Percentiles rank a stretch among this genome's conserved stretches.
Conservation (phyloP, 768 basidiomycete species). For the Boletus patriciae region DNA sequence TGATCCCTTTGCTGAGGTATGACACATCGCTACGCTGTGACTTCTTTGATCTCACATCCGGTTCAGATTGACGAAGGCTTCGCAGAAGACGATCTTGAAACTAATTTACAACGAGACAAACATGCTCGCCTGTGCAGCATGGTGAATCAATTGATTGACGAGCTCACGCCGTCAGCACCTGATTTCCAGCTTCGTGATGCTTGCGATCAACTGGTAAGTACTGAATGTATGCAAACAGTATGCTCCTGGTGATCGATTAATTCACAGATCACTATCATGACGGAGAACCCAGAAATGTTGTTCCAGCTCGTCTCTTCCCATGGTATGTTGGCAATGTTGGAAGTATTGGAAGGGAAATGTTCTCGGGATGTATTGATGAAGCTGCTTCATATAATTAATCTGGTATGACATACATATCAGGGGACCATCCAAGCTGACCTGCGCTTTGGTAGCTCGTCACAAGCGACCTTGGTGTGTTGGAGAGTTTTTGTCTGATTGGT, state of each 20-base stretch:
- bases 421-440: not conserved
- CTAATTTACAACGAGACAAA: constrained; percentile 92
- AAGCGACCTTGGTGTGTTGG: constrained; percentile 79
- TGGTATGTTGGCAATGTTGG: constrained; percentile 92
- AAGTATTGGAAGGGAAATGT: constrained; percentile 86
- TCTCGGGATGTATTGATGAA: constrained; percentile 85
- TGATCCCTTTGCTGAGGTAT: constrained; percentile 94
- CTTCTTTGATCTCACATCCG: constrained; percentile 3
- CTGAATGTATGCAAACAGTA: not conserved
- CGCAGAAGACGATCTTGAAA: constrained; percentile 86
- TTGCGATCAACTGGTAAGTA: constrained; percentile 81
- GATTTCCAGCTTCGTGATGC: constrained; percentile 82
- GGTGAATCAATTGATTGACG: constrained; percentile 84
- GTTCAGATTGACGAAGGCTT: constrained; percentile 88
- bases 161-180: constrained; percentile 76
- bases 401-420: constrained; percentile 47
- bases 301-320: constrained; percentile 87
- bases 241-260: not conserved
- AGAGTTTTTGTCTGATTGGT: constrained; percentile 93
- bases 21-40: not conserved
- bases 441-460: constrained; percentile 50
- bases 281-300: constrained; percentile 83
- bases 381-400: constrained; percentile 84
- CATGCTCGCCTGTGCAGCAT: constrained; percentile 80
- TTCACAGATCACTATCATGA: constrained; percentile 69